Conservation (phyloP, 805 yeast genomes). For the Zygosaccharomyces bailii region DNA sequence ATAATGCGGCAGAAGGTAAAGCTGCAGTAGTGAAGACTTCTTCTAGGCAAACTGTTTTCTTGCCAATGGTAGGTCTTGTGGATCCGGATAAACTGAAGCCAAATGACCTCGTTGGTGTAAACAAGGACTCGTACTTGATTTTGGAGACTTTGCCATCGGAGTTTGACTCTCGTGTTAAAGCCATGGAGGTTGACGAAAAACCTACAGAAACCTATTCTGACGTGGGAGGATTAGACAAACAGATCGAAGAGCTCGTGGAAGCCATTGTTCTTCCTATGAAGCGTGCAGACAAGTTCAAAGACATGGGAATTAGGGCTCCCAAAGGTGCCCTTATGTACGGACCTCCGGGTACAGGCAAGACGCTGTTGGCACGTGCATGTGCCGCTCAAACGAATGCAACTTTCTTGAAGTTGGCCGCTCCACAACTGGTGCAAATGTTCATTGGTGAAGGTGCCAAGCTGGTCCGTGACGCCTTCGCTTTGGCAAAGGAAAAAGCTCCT, state of each 20-base stretch:
- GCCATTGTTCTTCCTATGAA: slow-evolving; percentile 98
- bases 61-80: slow-evolving; percentile 93
- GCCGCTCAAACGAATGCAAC: slow-evolving; percentile 99
- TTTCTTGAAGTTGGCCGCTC: slow-evolving; percentile 92
- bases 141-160: slow-evolving; percentile 95
- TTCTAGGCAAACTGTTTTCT: slow-evolving; percentile 93
- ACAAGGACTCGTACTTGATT: slow-evolving; percentile 90
- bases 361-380: slow-evolving; percentile 94
- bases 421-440: slow-evolving; percentile 97
- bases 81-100: slow-evolving; percentile 91
- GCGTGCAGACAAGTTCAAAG: slow-evolving; percentile 93
- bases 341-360: slow-evolving; percentile 99
- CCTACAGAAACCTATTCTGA: slow-evolving; percentile 97
- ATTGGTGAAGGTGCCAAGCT: slow-evolving; percentile 98
- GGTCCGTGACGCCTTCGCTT: slow-evolving; percentile 94
- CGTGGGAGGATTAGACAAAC: slow-evolving; percentile 97
- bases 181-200: slow-evolving; percentile 99
- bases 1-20: slow-evolving; percentile 86
- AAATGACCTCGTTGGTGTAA: slow-evolving; percentile 96
- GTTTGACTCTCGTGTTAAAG: slow-evolving; percentile 95
- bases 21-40: slow-evolving; percentile 98
- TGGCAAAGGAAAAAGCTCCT: slow-evolving; percentile 98
- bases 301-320: slow-evolving; percentile 94
- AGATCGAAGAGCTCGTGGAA: slow-evolving; percentile 95
- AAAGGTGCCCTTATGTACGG: slow-evolving; percentile 99